These are phyloP conservation scores for Hyaloscypha hepaticicola DNA, from an alignment of 495 filamentous ascomycete species.

Conservation along the genomic window DNA sequence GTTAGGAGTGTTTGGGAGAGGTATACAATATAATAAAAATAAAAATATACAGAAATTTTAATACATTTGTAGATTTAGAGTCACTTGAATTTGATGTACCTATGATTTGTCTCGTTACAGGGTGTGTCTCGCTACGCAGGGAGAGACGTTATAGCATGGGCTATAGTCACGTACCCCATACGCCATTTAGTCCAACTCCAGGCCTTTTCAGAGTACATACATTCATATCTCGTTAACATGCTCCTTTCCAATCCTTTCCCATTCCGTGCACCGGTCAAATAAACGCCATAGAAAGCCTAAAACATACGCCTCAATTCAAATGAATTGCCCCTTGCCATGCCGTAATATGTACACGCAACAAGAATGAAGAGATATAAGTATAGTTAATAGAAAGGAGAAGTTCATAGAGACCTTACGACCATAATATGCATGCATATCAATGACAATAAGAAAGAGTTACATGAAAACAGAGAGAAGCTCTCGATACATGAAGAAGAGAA, in stretches of 20 bases:
- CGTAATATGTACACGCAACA: conserved; percentile 6
- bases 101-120: too few relatives aligned
- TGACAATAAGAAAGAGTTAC: neutral
- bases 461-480: neutral
- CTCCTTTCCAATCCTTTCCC: too few relatives aligned
- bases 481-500: neutral
- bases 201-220: neutral
- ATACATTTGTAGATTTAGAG: too few relatives aligned
- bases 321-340: neutral
- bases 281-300: neutral
- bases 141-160: too few relatives aligned
- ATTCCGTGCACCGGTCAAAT: too few relatives aligned
- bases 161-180: neutral
- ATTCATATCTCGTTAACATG: conserved; percentile 10
- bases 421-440: conserved; percentile 4
- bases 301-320: neutral
- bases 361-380: neutral
- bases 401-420: conserved; percentile 13
- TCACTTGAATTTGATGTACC: too few relatives aligned
- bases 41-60: too few relatives aligned
- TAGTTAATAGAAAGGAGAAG: neutral
- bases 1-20: too few relatives aligned
- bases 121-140: too few relatives aligned
- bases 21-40: too few relatives aligned
- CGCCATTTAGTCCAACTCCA: neutral